Evolutionary conservation across 257 asterid species (phyloP).

Genomic region (Solanum peruvianum): DNA sequence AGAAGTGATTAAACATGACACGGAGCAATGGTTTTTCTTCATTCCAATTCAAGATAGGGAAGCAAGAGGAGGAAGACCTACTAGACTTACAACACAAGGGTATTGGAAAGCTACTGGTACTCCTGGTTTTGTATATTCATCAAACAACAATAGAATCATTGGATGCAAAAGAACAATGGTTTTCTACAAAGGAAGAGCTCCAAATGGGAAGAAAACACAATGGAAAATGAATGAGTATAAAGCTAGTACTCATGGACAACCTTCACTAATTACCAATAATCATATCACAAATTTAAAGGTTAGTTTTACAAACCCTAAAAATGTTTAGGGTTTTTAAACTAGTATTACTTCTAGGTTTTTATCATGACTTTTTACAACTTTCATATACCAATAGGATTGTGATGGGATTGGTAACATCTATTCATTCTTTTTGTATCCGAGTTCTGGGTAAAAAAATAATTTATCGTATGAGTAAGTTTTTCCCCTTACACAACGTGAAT

Average conservation of each 20-base stretch:
- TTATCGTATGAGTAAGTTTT: not conserved
- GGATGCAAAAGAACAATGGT: constrained; percentile 56
- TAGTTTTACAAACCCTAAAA: not conserved
- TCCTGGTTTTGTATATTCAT: constrained; percentile 39
- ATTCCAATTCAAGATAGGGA: constrained; percentile 40
- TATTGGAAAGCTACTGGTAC: constrained; percentile 72
- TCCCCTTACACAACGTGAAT: not conserved
- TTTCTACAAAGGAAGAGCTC: constrained; percentile 49
- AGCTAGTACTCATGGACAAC: constrained; percentile 7
- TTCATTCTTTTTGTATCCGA: not conserved
- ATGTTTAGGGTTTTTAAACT: not conserved
- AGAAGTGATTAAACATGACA: constrained; percentile 12
- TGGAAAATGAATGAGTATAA: constrained; percentile 73
- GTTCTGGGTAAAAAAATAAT: not conserved
- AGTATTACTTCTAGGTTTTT: not conserved
- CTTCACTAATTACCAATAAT: constrained; percentile 6
- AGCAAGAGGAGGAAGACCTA: constrained; percentile 43
- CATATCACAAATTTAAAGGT: constrained; percentile 16
- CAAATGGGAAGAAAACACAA: constrained; percentile 30
- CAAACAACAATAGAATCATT: constrained; percentile 10
- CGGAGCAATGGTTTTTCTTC: constrained; percentile 70
- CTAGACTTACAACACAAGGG: constrained; percentile 41
- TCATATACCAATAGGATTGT: not conserved
- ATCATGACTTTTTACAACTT: not conserved
- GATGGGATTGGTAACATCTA: not conserved